These are phyloP conservation scores for Boletus sensibilis DNA, from an alignment of 768 basidiomycete genomes.

Conservation along the genomic window DNA sequence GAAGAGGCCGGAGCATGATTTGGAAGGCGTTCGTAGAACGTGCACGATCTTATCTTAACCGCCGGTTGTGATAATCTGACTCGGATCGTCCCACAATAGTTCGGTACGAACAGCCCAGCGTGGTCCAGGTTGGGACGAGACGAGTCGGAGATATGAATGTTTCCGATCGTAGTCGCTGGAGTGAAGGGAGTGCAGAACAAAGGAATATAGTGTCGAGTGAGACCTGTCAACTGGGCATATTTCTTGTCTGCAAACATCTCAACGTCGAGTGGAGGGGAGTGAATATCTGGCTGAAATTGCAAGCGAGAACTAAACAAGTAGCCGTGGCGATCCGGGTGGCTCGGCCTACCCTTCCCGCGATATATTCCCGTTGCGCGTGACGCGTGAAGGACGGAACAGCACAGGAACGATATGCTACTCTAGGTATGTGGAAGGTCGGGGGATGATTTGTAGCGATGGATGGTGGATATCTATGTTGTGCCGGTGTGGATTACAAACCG, in stretches of 20 bases:
- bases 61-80: slow-evolving; percentile 4
- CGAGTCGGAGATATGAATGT: background rate
- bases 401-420: slow-evolving; percentile 7
- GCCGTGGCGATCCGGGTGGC: slow-evolving; percentile 5
- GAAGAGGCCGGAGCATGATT: background rate
- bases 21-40: background rate
- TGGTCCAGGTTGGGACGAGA: background rate
- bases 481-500: background rate
- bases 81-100: background rate
- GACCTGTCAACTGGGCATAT: background rate
- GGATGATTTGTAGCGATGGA: slow-evolving; percentile 12
- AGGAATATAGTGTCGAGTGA: background rate
- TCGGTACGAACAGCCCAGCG: background rate
- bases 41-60: slow-evolving; percentile 21
- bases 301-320: background rate
- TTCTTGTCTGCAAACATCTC: background rate
- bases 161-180: background rate
- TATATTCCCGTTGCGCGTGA: background rate
- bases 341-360: background rate
- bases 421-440: slow-evolving; percentile 8
- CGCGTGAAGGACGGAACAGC: slow-evolving; percentile 10
- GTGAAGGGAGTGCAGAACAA: background rate
- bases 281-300: background rate
- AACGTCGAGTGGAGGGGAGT: background rate
- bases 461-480: background rate